Conservation (phyloP, 1,284 basidiomycete species). For the Apiotrichum porosum region DNA sequence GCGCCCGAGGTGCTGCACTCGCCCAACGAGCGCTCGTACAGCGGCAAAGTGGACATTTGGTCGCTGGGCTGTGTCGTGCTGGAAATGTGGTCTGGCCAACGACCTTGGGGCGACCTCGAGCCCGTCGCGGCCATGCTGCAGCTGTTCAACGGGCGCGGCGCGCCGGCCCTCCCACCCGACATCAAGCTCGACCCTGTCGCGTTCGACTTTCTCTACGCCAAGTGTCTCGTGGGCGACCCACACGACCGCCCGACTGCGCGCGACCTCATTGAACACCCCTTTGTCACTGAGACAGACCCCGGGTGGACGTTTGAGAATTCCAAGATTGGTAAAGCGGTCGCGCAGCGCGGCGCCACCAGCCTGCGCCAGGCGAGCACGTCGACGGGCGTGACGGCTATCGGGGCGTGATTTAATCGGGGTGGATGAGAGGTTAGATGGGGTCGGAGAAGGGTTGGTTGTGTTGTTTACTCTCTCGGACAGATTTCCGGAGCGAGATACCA, state of each 20-base stretch:
- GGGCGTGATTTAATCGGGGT: too few relatives aligned
- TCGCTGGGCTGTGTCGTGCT: constrained; percentile 93
- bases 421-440: not conserved
- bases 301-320: constrained; percentile 63
- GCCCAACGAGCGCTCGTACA: constrained; percentile 71
- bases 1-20: constrained; percentile 81
- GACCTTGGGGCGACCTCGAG: constrained; percentile 89
- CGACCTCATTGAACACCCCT: constrained; percentile 77
- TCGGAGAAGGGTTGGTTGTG: not conserved
- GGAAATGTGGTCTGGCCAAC: constrained; percentile 94
- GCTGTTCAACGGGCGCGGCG: constrained; percentile 61
- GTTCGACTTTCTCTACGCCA: constrained; percentile 76
- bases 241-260: constrained; percentile 76
- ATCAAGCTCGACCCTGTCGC: constrained; percentile 69
- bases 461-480: too few relatives aligned
- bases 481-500: not conserved
- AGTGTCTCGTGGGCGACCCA: constrained; percentile 88
- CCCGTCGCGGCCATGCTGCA: constrained; percentile 89
- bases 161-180: constrained; percentile 83
- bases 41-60: constrained; percentile 98
- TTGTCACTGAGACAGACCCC: constrained; percentile 63
- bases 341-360: constrained; percentile 13
- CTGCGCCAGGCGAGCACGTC: constrained; percentile 8
- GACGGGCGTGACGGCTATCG: not conserved
- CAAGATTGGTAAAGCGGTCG: constrained; percentile 44